These are phyloP conservation scores for Erodium texanum DNA, from an alignment of 441 rosid genomes.

Conservation along the genomic window DNA sequence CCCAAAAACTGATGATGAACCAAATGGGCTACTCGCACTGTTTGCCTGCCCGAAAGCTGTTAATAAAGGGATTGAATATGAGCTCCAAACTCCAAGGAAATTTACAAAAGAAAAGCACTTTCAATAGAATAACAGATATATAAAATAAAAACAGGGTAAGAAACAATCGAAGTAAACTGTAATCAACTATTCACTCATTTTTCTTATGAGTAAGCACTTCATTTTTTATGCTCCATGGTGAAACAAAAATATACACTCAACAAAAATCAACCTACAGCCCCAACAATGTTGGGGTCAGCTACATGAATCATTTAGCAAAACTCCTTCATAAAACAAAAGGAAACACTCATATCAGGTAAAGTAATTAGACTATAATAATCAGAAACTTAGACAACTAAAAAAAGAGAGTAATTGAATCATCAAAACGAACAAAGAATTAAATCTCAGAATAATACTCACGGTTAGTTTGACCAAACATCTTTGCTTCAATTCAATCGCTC, in stretches of 20 bases:
- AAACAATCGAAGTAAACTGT: too few relatives aligned
- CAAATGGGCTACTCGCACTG: slow-evolving; percentile 60
- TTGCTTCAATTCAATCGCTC: too few relatives aligned
- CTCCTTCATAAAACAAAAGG: too few relatives aligned
- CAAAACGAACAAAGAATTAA: too few relatives aligned
- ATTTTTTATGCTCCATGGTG: not conserved
- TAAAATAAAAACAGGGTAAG: not conserved
- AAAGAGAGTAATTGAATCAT: too few relatives aligned
- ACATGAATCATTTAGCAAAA: too few relatives aligned
- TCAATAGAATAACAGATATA: too few relatives aligned
- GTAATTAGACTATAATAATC: too few relatives aligned
- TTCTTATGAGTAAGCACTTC: not conserved
- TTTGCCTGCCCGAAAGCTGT: slow-evolving; percentile 88
- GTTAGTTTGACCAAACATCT: too few relatives aligned
- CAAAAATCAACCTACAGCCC: not conserved
- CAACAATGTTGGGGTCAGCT: not conserved
- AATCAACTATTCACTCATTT: not conserved
- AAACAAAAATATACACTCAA: not conserved
- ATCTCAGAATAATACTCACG: too few relatives aligned
- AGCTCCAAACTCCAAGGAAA: not conserved
- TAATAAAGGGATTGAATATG: not conserved
- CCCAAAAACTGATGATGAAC: slow-evolving; percentile 67
- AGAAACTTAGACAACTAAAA: too few relatives aligned
- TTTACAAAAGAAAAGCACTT: not conserved
- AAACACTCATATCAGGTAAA: too few relatives aligned